A percentile compares a stretch with the other conserved stretches of the same genome.
Conservation (phyloP, 805 yeast species). For the Zygotorulaspora florentina region DNA sequence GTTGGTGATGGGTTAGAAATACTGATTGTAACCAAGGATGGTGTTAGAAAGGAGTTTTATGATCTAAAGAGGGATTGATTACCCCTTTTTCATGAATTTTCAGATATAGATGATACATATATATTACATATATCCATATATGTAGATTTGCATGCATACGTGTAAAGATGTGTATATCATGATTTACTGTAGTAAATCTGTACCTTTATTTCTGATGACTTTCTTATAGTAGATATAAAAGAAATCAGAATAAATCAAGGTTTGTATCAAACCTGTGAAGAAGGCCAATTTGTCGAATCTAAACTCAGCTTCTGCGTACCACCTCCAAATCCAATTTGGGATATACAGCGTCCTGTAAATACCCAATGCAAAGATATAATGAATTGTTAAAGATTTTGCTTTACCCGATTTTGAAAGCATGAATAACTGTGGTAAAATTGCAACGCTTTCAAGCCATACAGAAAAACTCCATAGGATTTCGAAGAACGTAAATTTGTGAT, state of each 20-base stretch:
- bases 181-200: constrained; percentile 57
- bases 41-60: constrained; percentile 75
- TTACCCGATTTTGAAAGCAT: constrained; percentile 86
- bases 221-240: constrained; percentile 83
- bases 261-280: constrained; percentile 79
- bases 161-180: constrained; percentile 1
- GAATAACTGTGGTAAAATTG: constrained; percentile 88
- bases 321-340: constrained; percentile 94
- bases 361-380: constrained; percentile 92
- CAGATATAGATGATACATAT: not conserved
- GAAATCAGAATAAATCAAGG: constrained; percentile 87
- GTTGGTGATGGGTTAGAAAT: constrained; percentile 97
- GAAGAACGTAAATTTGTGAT: constrained; percentile 54
- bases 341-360: constrained; percentile 83
- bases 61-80: constrained; percentile 81
- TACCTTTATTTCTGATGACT: constrained; percentile 74
- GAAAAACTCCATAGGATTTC: constrained; percentile 86
- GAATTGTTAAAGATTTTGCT: constrained; percentile 81
- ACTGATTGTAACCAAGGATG: constrained; percentile 87
- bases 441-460: constrained; percentile 88
- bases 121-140: constrained; percentile 1
- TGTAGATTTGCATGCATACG: constrained; percentile 3
- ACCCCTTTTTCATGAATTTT: constrained; percentile 1
- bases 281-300: constrained; percentile 65
- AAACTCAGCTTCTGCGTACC: constrained; percentile 48